Evolutionary conservation across 306 rosid genomes (phyloP), one percentile per base, ranked within the genome.

Genomic region (Vicia faba): DNA sequence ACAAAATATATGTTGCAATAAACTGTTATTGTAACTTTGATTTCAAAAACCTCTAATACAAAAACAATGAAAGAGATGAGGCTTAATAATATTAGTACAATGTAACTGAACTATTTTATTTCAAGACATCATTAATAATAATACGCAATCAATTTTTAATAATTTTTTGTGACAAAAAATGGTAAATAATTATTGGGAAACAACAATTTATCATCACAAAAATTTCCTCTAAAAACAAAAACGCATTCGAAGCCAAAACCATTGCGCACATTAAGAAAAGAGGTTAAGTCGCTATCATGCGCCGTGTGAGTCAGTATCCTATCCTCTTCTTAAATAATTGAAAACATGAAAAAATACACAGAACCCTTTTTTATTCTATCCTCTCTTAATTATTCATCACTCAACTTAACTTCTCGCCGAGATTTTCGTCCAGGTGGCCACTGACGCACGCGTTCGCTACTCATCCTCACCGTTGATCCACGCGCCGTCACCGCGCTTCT

Each of bases 261-360:
- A 61, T 51, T 55, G 44, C 36, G 64, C 75, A 64, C 44, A 45
- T 12, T 62, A 61, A 62, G 41, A 69, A 68, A 44, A 31, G 61
- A 80, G 77, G 86, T 39, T 74, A 80, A 63, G 66, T 81, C 70
- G 74, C 89, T 71, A 80, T 81, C 86, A 70, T 83, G 76, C 80
- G 78, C 84, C 76, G 48, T 78, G 60, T 61, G 71, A 56, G 81
- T 73, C 73, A 75, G 84, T 48, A 36, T 84, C 86, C 78, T 28
- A 63, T 84, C 86, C 58, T 80, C 68, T 80, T 82, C 73, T 81
- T 65, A 83, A 77, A 84, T 82, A 82, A 83, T 84, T 83, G 75
- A 66, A 72, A 51, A 75, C 57, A 73, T 10, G 25, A 4, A 19
- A 51, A 44, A n/a, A 36, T n/a, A 63, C 29, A 26, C 44, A 50